Base-by-base conservation (phyloP, 331 rosid genomes). In the Malus hybrid region DNA sequence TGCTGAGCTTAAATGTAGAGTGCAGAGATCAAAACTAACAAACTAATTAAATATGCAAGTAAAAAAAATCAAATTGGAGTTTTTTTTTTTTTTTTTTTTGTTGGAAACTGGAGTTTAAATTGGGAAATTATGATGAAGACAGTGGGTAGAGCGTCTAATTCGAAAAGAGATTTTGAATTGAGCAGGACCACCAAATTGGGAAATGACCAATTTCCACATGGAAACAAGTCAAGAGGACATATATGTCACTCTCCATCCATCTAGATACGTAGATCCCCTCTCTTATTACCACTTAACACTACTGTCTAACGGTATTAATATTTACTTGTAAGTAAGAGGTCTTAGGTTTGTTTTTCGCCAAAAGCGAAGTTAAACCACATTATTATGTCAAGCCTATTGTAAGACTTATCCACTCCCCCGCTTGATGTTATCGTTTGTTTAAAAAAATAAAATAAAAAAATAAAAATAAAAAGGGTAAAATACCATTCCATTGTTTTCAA, bases 281-380 rank as follows among this genome's bases (percentile, higher is more conserved):
- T 0, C 0, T 2, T 39, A 39, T 8, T 2, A 0, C 1, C 2
- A 0, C 44, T 36, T 36, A 36, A 2, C 8, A 36, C 0, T 2
- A 36, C 44, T 1, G 10, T 36, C 2, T 8, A 36, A 0, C 0
- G 3, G 2, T 36, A 36, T 8, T 36, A 0, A 0, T 36, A 1
- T 36, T 36, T 3, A 36, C 2, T 0, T 36, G 11, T 7, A 36
- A 36, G 10, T 2, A 1, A 36, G 7, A 36, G 0, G 0, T 2
- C 10, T 36, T 36, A 36, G 2, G 0, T 36, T 36, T 0, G 10
- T 7, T 7, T 36, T 36, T 36, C 42, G 3, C 0, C 0, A 36
- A 36, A 36, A 1, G 7, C 10, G 42, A 36, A 36, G 1, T 36
- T 36, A 3, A 36, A 36, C 42, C 1, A 36, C 10, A 36, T 36